A percentile compares a stretch with the other conserved stretches of the same genome.
phyloP scores from a whole-genome alignment of 2,329 filamentous ascomycete genomes.

The Tolypocladium inflatum region DNA sequence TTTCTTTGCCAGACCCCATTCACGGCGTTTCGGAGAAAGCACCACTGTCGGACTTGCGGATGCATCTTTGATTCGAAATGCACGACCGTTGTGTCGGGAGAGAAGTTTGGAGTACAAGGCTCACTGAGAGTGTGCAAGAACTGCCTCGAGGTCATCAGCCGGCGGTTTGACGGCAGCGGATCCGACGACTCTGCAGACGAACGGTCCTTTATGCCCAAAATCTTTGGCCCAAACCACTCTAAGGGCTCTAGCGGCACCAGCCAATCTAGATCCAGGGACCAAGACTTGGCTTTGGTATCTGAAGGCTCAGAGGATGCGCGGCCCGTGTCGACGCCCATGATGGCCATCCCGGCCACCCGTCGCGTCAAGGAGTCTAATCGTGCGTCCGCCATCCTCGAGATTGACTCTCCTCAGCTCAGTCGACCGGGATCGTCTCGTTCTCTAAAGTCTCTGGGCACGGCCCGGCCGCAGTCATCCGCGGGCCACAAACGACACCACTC shows the following conservation, averaged over 20 bases:
- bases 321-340: constrained; percentile 57
- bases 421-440: constrained; percentile 93
- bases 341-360: constrained; percentile 59
- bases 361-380: constrained; percentile 68
- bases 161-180: constrained; percentile 74
- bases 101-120: constrained; percentile 77
- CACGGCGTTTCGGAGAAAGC: constrained; percentile 88
- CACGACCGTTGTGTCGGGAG: constrained; percentile 80
- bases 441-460: constrained; percentile 60
- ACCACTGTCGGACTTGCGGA: constrained; percentile 93
- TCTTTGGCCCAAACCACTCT: constrained; percentile 46
- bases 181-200: constrained; percentile 84
- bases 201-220: constrained; percentile 56
- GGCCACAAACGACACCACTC: constrained; percentile 81
- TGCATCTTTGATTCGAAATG: constrained; percentile 98
- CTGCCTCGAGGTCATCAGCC: constrained; percentile 84
- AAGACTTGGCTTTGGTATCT: constrained; percentile 30
- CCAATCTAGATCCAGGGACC: constrained; percentile 25
- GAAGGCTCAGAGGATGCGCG: constrained; percentile 37
- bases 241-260: constrained; percentile 26
- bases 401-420: constrained; percentile 72
- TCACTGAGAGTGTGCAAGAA: constrained; percentile 85
- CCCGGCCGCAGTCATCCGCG: constrained; percentile 62
- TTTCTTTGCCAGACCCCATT: constrained; percentile 88
- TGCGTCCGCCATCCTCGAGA: constrained; percentile 83